Conservation (phyloP, 495 filamentous ascomycete genomes). For the Xylaria flabelliformis region DNA sequence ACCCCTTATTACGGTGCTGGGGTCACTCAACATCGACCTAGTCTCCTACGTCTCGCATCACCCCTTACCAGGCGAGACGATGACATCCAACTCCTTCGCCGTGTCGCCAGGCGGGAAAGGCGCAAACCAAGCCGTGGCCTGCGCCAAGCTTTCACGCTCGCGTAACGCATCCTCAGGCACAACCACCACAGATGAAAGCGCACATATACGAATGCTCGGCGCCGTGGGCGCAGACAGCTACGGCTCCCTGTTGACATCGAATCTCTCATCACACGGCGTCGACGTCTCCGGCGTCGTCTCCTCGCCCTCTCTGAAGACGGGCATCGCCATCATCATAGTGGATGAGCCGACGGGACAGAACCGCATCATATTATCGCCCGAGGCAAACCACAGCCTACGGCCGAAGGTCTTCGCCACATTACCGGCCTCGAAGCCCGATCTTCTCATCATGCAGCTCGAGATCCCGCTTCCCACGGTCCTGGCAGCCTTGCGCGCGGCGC, state of each 20-base stretch:
- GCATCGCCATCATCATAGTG: slow-evolving; percentile 85
- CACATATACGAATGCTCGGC: slow-evolving; percentile 80
- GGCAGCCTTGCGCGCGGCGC: slow-evolving; percentile 63
- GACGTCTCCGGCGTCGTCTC: slow-evolving; percentile 61
- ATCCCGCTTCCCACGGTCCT: slow-evolving; percentile 77
- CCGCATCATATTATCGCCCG: slow-evolving; percentile 79
- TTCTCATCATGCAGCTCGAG: slow-evolving; percentile 89
- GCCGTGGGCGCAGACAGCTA: slow-evolving; percentile 77
- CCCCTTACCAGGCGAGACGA: slow-evolving; percentile 83
- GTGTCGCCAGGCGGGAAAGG: slow-evolving; percentile 91
- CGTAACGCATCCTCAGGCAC: slow-evolving; percentile 29
- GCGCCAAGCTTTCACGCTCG: slow-evolving; percentile 56
- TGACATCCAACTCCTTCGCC: slow-evolving; percentile 78
- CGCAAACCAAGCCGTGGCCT: slow-evolving; percentile 92
- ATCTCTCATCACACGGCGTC: slow-evolving; percentile 66
- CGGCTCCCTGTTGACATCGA: slow-evolving; percentile 56
- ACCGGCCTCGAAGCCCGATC: slow-evolving; percentile 53
- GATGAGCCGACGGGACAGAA: slow-evolving; percentile 80
- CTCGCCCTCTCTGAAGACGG: slow-evolving; percentile 65
- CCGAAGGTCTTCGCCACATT: slow-evolving; percentile 32
- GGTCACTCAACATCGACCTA: slow-evolving; percentile 93
- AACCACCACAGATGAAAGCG: slow-evolving; percentile 47
- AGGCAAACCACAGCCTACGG: slow-evolving; percentile 71
- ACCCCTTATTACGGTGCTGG: slow-evolving; percentile 75
- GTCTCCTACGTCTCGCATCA: slow-evolving; percentile 85